Evolutionary conservation across 2,329 filamentous ascomycete genomes (phyloP).

Genomic region (Colletotrichum lentis): DNA sequence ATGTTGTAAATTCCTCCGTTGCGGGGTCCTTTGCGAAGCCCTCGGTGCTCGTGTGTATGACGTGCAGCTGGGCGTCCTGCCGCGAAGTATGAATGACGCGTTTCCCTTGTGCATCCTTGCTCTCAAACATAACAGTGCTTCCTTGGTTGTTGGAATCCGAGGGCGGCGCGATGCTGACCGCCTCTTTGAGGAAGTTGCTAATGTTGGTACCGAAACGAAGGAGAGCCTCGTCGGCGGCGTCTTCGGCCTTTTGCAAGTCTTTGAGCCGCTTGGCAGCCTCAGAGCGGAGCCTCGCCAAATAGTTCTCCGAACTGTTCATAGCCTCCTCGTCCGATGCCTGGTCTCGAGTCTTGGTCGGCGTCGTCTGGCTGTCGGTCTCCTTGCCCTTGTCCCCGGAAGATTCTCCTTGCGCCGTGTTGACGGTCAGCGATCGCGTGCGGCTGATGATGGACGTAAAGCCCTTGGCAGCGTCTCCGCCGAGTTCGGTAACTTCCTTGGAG

Average conservation of each 20-base stretch:
- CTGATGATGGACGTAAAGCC: conserved; percentile 77
- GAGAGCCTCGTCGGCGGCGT: conserved; percentile 94
- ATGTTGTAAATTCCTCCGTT: conserved; percentile 76
- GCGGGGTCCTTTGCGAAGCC: conserved; percentile 85
- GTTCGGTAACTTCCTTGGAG: conserved; percentile 81
- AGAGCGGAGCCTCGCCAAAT: conserved; percentile 77
- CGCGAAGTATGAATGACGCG: conserved; percentile 93
- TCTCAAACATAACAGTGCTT: conserved; percentile 85
- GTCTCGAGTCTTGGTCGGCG: conserved; percentile 55
- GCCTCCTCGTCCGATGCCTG: conserved; percentile 55
- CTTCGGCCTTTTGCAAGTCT: conserved; percentile 90
- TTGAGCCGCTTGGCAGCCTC: conserved; percentile 86
- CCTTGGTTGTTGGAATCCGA: conserved; percentile 58
- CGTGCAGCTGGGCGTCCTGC: conserved; percentile 94
- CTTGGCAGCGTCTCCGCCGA: conserved; percentile 82
- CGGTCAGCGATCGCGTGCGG: conserved; percentile 76
- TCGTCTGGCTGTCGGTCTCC: conserved; percentile 49
- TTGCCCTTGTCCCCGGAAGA: conserved; percentile 36
- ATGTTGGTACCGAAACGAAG: conserved; percentile 91
- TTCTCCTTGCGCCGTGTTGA: conserved; percentile 56
- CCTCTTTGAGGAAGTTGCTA: conserved; percentile 87
- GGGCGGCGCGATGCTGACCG: conserved; percentile 85
- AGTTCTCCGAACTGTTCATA: conserved; percentile 61
- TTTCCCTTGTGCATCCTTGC: conserved; percentile 88
- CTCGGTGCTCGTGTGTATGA: conserved; percentile 85